A percentile compares a stretch with the other conserved stretches of the same genome.
These are phyloP conservation scores for Helenozyma rhizophorensis DNA, from an alignment of 805 yeast genomes.

Conservation along the genomic window DNA sequence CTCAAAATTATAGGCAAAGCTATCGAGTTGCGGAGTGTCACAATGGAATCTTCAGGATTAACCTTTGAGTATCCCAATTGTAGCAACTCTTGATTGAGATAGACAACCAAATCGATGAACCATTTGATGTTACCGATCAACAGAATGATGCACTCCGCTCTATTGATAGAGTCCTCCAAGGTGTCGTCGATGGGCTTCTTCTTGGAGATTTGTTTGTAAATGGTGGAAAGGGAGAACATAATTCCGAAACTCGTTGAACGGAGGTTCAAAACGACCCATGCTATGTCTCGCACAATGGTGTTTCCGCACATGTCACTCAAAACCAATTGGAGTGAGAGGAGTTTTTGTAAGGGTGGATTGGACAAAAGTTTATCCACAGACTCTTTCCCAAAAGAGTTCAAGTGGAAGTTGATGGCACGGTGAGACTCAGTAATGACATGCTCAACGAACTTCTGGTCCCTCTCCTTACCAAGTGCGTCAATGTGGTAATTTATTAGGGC, in stretches of 20 bases:
- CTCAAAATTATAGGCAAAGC: conserved; percentile 59
- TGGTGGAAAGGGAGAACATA: conserved; percentile 55
- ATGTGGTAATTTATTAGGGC: conserved; percentile 42
- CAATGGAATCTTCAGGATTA: conserved; percentile 13
- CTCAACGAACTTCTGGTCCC: conserved; percentile 26
- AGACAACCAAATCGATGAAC: conserved; percentile 75
- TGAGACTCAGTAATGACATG: conserved; percentile 63
- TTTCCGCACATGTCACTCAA: conserved; percentile 44
- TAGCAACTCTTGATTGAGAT: conserved; percentile 67
- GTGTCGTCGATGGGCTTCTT: conserved; percentile 51
- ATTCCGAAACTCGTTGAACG: conserved; percentile 69
- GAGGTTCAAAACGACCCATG: conserved; percentile 62
- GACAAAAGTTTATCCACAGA: conserved; percentile 71
- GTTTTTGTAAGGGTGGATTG: conserved; percentile 72
- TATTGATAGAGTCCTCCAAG: conserved; percentile 47
- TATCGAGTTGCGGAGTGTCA: conserved; percentile 34
- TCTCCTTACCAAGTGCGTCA: conserved; percentile 13
- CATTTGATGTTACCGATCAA: conserved; percentile 79
- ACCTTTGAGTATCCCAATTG: conserved; percentile 33
- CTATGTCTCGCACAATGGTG: conserved; percentile 43
- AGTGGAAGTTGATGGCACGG: conserved; percentile 65
- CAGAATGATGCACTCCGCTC: conserved; percentile 59
- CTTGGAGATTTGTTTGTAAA: conserved; percentile 62
- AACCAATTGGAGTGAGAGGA: conserved; percentile 64
- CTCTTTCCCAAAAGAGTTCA: conserved; percentile 62